These are phyloP conservation scores for Debaryomyces maramus DNA, from an alignment of 805 yeast species.

Conservation along the genomic window DNA sequence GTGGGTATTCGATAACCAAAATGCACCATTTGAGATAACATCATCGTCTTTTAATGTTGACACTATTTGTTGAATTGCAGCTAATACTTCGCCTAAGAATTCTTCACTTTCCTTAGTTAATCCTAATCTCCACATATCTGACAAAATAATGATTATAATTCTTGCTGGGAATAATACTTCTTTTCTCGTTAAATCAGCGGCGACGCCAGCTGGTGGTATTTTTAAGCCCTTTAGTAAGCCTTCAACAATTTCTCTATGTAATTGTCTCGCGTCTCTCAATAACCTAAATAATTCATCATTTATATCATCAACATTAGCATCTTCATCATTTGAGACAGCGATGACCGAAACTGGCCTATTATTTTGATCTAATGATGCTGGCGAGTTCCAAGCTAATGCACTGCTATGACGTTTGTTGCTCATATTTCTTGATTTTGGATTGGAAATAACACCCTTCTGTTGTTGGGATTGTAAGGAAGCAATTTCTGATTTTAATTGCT, in stretches of 20 bases:
- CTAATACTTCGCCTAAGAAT: slow-evolving; percentile 83
- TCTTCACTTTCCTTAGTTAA: slow-evolving; percentile 88
- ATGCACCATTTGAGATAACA: slow-evolving; percentile 88
- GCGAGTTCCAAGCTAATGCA: slow-evolving; percentile 35
- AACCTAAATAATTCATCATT: slow-evolving; percentile 73
- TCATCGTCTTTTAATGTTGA: slow-evolving; percentile 80
- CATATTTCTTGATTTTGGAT: slow-evolving; percentile 31
- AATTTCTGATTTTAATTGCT: slow-evolving; percentile 53
- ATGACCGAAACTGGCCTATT: slow-evolving; percentile 62
- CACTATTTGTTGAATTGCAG: slow-evolving; percentile 83
- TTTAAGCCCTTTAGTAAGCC: slow-evolving; percentile 82
- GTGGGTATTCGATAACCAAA: slow-evolving; percentile 96
- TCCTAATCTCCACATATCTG: slow-evolving; percentile 98
- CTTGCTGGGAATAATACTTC: slow-evolving; percentile 96
- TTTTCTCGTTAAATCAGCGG: slow-evolving; percentile 77
- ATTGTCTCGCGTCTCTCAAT: slow-evolving; percentile 65
- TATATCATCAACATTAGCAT: slow-evolving; percentile 61
- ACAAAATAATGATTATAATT: slow-evolving; percentile 83
- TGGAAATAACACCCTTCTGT: slow-evolving; percentile 31
- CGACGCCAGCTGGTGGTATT: slow-evolving; percentile 83
- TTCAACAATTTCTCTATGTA: slow-evolving; percentile 82
- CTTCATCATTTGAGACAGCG: slow-evolving; percentile 55
- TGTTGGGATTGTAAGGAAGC: slow-evolving; percentile 43
- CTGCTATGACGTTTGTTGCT: slow-evolving; percentile 43
- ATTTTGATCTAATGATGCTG: slow-evolving; percentile 39